Percentiles rank a stretch among this genome's conserved stretches.
Evolutionary conservation across 2,329 filamentous ascomycete genomes (phyloP).

Genomic region (Dothistroma pini): DNA sequence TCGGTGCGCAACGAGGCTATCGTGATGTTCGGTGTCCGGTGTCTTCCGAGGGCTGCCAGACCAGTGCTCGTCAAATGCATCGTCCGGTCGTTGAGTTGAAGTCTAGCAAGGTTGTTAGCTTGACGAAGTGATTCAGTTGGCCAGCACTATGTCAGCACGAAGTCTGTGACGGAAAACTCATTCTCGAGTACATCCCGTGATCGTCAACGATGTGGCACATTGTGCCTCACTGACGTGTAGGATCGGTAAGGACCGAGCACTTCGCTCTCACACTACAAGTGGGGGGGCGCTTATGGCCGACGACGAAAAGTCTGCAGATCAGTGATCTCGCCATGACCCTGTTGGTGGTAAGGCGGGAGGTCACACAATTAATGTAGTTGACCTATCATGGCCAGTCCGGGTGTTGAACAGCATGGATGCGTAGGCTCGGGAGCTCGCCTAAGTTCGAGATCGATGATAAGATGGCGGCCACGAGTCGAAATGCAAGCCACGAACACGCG

Average conservation of each 20-base stretch:
- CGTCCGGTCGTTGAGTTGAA: neutral
- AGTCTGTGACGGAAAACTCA: neutral
- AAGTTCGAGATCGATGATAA: too few relatives aligned
- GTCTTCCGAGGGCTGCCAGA: neutral
- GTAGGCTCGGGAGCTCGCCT: too few relatives aligned
- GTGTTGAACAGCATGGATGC: too few relatives aligned
- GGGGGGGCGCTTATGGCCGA: too few relatives aligned
- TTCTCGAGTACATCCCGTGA: neutral
- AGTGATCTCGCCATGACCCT: too few relatives aligned
- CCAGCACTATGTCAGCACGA: neutral
- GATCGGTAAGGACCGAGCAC: neutral
- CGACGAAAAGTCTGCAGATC: too few relatives aligned
- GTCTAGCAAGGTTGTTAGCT: neutral
- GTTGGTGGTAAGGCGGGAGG: too few relatives aligned
- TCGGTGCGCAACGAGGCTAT: neutral
- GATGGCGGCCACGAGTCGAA: too few relatives aligned
- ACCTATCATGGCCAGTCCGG: too few relatives aligned
- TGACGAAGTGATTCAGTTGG: neutral
- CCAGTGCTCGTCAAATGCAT: neutral
- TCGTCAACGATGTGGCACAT: neutral
- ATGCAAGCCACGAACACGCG: too few relatives aligned
- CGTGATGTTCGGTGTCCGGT: neutral
- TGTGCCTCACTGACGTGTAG: neutral
- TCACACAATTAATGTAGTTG: too few relatives aligned
- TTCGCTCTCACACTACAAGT: neutral